Conservation (phyloP, 192 early-diverging fungal species). For the Entophlyctis helioformis region DNA sequence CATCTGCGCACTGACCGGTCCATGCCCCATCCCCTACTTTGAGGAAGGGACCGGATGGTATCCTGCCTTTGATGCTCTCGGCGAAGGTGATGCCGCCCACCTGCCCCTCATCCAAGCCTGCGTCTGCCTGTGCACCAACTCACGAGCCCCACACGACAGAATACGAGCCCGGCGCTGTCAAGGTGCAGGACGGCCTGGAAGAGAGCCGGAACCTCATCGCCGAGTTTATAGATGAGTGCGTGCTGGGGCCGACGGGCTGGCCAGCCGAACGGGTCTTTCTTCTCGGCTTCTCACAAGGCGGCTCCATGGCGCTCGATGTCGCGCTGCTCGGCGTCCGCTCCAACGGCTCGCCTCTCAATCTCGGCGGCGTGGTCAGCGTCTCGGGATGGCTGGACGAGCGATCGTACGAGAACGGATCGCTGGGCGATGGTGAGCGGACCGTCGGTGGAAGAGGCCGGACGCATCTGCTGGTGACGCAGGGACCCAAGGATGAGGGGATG, state of each 20-base stretch:
- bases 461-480: slow-evolving; percentile 46
- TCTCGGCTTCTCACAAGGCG: slow-evolving; percentile 71
- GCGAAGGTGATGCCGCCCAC: too few species aligned
- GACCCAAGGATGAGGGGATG: slow-evolving; percentile 34
- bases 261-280: slow-evolving; percentile 33
- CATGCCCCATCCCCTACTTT: slow-evolving; percentile 47
- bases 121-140: too few species aligned
- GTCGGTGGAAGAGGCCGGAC: slow-evolving; percentile 9
- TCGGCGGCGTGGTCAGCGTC: slow-evolving; percentile 53
- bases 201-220: slow-evolving; percentile 28
- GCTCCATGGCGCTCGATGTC: slow-evolving; percentile 49
- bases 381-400: slow-evolving; percentile 43
- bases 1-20: slow-evolving; percentile 42
- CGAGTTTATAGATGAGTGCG: slow-evolving; percentile 29
- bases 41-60: slow-evolving; percentile 56
- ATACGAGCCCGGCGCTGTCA: too few species aligned
- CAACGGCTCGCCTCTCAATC: slow-evolving; percentile 1
- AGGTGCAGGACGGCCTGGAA: slow-evolving; percentile 28
- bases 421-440: background rate
- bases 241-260: slow-evolving; percentile 21
- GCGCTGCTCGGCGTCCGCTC: slow-evolving; percentile 51
- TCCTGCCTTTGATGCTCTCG: slow-evolving; percentile 46
- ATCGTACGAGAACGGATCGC: slow-evolving; percentile 4
- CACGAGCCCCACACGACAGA: too few species aligned
- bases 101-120: too few species aligned